Conservation (phyloP, 2,329 filamentous ascomycete genomes). For the Verticillium zaregamsianum region DNA sequence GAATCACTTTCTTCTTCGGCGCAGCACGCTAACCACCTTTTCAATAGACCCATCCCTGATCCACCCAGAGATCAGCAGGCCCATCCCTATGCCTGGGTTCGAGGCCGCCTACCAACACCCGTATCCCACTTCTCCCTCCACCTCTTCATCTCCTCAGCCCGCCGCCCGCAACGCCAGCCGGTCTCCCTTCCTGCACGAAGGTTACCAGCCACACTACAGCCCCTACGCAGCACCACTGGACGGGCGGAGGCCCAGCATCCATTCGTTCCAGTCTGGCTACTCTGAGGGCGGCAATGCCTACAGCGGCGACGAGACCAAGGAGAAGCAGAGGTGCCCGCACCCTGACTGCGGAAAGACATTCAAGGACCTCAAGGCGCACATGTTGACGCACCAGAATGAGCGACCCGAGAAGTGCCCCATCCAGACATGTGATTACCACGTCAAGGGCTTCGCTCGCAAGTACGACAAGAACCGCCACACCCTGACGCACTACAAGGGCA, state of each 20-base stretch:
- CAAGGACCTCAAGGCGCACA: slow-evolving; percentile 90
- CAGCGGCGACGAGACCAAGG: slow-evolving; percentile 60
- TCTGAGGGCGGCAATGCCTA: slow-evolving; percentile 52
- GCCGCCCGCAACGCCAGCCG: slow-evolving; percentile 50
- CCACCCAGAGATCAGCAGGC: slow-evolving; percentile 48
- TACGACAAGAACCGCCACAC: slow-evolving; percentile 97
- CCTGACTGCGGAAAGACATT: slow-evolving; percentile 81
- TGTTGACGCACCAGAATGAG: slow-evolving; percentile 89
- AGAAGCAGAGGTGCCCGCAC: slow-evolving; percentile 72
- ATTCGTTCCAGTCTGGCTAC: slow-evolving; percentile 58
- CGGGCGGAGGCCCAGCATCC: slow-evolving; percentile 59
- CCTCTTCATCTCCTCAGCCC: slow-evolving; percentile 50
- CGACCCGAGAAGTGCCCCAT: slow-evolving; percentile 94
- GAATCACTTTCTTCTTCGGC: slow-evolving; percentile 6
- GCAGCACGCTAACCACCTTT: slow-evolving; percentile 30
- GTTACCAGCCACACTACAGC: slow-evolving; percentile 52
- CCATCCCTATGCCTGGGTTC: slow-evolving; percentile 45
- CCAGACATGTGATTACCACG: slow-evolving; percentile 83
- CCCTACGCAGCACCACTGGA: slow-evolving; percentile 46
- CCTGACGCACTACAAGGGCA: slow-evolving; percentile 93
- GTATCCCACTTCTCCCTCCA: slow-evolving; percentile 61
- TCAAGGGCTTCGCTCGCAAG: slow-evolving; percentile 89
- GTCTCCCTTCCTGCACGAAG: slow-evolving; percentile 62
- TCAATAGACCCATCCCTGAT: slow-evolving; percentile 51
- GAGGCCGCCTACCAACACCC: slow-evolving; percentile 43